Evolutionary conservation across 139 green algal species (phyloP).

Genomic region (Tetraselmis striata): DNA sequence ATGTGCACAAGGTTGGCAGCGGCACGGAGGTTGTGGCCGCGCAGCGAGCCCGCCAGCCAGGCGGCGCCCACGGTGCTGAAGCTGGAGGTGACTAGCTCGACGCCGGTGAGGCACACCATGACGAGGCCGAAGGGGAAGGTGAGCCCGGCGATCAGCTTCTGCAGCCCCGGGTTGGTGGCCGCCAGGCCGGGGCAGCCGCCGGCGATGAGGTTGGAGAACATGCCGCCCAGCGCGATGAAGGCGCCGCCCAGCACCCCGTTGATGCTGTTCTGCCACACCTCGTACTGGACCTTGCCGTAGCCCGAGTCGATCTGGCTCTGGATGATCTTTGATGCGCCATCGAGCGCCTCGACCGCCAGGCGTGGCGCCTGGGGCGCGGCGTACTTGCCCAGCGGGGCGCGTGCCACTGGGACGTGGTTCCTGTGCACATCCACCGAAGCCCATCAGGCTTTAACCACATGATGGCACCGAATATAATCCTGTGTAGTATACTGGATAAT

Average conservation of each 20-base stretch:
- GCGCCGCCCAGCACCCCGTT: constrained; percentile 4
- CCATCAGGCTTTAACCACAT: no score
- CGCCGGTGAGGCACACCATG: constrained; percentile 12
- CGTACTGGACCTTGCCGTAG: neutral
- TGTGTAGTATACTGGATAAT: no score
- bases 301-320: neutral
- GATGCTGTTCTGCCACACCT: neutral
- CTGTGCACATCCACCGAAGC: no score
- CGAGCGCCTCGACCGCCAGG: neutral
- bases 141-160: neutral
- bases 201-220: constrained; percentile 9
- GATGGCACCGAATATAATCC: no score
- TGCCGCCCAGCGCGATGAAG: constrained; percentile 12
- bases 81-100: constrained; percentile 11
- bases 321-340: neutral
- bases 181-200: constrained; percentile 3
- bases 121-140: constrained; percentile 3
- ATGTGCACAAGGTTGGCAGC: neutral
- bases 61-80: constrained; percentile 5
- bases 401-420: neutral
- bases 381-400: neutral
- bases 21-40: neutral
- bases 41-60: neutral
- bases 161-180: neutral
- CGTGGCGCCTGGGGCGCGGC: neutral